A percentile compares a stretch with the other conserved stretches of the same genome.
These are phyloP conservation scores for Whalleya microplaca DNA, from an alignment of 2,329 filamentous ascomycete genomes.

Conservation along the genomic window DNA sequence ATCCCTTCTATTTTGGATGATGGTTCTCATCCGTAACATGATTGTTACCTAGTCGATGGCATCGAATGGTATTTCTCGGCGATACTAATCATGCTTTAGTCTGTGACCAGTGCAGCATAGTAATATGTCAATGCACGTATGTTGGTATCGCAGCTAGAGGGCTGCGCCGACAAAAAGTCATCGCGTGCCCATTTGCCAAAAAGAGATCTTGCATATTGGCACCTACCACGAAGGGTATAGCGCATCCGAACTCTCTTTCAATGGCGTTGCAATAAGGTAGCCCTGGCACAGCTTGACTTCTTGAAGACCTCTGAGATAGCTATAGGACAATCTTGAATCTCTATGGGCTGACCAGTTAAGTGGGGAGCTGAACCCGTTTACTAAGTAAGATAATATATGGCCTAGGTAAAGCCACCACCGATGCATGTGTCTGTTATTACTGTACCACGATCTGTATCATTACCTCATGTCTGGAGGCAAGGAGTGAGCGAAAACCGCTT, in stretches of 20 bases:
- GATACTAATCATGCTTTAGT: no score
- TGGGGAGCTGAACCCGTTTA: not conserved
- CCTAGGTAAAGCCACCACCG: not conserved
- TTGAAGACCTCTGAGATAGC: not conserved
- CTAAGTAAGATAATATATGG: no score
- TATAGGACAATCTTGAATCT: not conserved
- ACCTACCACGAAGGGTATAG: constrained; percentile 2
- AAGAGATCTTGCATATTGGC: not conserved
- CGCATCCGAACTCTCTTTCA: not conserved
- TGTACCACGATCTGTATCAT: not conserved
- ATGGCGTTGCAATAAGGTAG: constrained; percentile 1
- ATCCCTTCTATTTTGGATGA: constrained; percentile 3
- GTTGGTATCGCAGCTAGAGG: not conserved
- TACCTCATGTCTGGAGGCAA: not conserved
- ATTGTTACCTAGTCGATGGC: not conserved
- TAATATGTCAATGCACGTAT: constrained; percentile 1
- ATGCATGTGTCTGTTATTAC: not conserved
- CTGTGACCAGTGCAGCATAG: not conserved
- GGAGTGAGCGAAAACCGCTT: not conserved
- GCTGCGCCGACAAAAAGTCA: not conserved
- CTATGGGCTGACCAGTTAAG: not conserved
- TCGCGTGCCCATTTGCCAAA: not conserved
- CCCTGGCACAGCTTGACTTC: not conserved
- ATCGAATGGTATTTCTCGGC: not conserved
- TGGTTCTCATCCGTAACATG: not conserved